phyloP scores from a whole-genome alignment of 1,284 basidiomycete species.

The Xanthoconium separans region DNA sequence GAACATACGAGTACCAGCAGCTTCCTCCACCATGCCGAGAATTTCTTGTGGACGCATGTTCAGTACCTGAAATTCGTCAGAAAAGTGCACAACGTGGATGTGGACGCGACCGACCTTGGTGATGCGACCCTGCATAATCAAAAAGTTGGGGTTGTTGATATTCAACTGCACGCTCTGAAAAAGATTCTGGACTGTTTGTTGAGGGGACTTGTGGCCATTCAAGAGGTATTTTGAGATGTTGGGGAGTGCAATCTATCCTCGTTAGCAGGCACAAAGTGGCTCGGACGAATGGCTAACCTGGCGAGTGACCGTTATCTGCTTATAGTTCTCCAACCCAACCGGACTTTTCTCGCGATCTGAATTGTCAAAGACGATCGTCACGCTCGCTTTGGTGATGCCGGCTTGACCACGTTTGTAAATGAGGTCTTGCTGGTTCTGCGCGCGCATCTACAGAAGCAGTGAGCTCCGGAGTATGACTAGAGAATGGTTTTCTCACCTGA shows the following conservation, averaged over 20 bases:
- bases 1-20: slow-evolving; percentile 98
- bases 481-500: slow-evolving; percentile 48
- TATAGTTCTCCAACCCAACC: slow-evolving; percentile 77
- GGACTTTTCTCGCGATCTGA: slow-evolving; percentile 89
- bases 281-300: slow-evolving; percentile 58
- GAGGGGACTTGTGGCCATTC: slow-evolving; percentile 94
- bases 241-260: slow-evolving; percentile 80
- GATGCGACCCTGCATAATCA: slow-evolving; percentile 99
- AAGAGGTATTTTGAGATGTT: slow-evolving; percentile 96
- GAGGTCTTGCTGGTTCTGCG: slow-evolving; percentile 94
- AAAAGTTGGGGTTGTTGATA: slow-evolving; percentile 99
- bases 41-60: slow-evolving; percentile 99
- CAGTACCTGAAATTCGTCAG: slow-evolving; percentile 54
- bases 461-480: background rate
- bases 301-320: slow-evolving; percentile 95
- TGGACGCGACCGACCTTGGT: slow-evolving; percentile 62
- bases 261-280: slow-evolving; percentile 13
- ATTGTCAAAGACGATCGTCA: slow-evolving; percentile 99
- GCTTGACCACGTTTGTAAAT: slow-evolving; percentile 99
- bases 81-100: background rate
- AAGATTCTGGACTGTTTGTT: slow-evolving; percentile 86
- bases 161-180: slow-evolving; percentile 99
- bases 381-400: slow-evolving; percentile 95
- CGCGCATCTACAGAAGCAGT: slow-evolving; percentile 72
- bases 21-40: slow-evolving; percentile 98